phyloP scores from a whole-genome alignment of 768 basidiomycete species.

The Auricularia cornea region DNA sequence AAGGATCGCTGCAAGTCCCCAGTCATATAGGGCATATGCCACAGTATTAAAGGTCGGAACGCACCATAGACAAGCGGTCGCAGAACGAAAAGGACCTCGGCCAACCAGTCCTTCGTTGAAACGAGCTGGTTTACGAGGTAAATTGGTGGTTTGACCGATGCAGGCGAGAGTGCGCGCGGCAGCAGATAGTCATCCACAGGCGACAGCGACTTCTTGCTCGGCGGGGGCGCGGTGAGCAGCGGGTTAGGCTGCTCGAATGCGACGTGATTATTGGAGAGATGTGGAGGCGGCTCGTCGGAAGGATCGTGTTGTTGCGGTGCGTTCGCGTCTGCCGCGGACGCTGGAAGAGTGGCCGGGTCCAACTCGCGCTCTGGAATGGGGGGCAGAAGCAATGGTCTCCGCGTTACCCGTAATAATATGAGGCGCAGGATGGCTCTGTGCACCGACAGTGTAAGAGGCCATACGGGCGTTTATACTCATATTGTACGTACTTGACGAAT shows the following conservation, averaged over 20 bases:
- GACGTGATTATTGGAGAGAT: conserved; percentile 69
- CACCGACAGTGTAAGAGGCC: no score
- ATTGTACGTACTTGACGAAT: conserved; percentile 56
- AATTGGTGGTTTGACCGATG: conserved; percentile 62
- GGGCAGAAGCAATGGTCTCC: conserved; percentile 63
- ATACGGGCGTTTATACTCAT: no score
- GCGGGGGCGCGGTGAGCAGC: conserved; percentile 46
- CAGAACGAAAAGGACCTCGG: conserved; percentile 62
- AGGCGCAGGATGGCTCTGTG: conserved; percentile 68
- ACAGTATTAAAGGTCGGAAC: conserved; percentile 8
- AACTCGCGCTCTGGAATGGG: conserved; percentile 84
- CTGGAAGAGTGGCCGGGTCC: conserved; percentile 61
- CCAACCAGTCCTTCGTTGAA: conserved; percentile 63
- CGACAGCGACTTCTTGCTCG: conserved; percentile 34
- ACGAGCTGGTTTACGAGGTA: conserved; percentile 55
- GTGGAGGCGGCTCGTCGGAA: conserved; percentile 60
- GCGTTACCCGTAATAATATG: conserved; percentile 63
- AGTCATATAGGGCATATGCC: conserved; percentile 17
- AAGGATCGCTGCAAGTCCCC: conserved; percentile 27
- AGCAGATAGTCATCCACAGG: conserved; percentile 74
- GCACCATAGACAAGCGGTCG: conserved; percentile 73
- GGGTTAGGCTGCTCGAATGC: conserved; percentile 53
- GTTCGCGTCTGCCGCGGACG: conserved; percentile 35
- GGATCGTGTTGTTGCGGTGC: conserved; percentile 45
- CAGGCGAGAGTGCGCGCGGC: conserved; percentile 68